A percentile compares a stretch with the other conserved stretches of the same genome.
Conservation (phyloP, 2,329 filamentous ascomycete species). For the Colletotrichum sp. region DNA sequence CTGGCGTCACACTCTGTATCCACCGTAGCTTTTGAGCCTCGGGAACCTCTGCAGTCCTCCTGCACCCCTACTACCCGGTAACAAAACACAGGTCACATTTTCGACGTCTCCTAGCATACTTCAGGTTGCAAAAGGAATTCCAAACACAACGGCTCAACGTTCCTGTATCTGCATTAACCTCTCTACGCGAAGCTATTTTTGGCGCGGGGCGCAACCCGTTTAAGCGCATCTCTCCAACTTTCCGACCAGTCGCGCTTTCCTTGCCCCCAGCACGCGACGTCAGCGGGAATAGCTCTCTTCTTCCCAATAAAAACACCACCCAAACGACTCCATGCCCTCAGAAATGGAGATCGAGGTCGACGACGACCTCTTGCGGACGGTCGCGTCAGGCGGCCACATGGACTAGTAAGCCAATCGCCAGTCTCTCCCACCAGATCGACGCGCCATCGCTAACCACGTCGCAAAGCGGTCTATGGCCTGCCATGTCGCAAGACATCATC, state of each 20-base stretch:
- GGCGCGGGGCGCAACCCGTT: background rate
- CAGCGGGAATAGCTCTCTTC: background rate
- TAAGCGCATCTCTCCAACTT: background rate
- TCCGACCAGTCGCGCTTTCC: constrained; percentile 2
- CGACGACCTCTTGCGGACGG: constrained; percentile 50
- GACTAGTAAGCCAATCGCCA: constrained; percentile 54
- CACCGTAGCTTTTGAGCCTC: background rate
- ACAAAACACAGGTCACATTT: background rate
- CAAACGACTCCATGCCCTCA: background rate
- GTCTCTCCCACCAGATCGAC: background rate
- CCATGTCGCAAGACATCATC: constrained; percentile 68
- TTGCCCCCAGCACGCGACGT: constrained; percentile 10
- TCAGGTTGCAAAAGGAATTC: background rate
- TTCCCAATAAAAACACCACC: background rate
- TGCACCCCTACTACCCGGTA: background rate
- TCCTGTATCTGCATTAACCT: background rate
- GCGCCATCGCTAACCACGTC: constrained; percentile 29
- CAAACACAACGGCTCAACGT: background rate
- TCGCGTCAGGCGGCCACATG: constrained; percentile 58
- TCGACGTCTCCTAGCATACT: background rate
- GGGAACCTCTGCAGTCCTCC: background rate
- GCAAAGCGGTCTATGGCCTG: constrained; percentile 71
- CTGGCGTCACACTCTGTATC: background rate
- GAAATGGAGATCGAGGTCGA: constrained; percentile 63
- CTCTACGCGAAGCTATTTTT: background rate